Conservation (phyloP, 352 stramenopile species). For the Globisporangium lucens region DNA sequence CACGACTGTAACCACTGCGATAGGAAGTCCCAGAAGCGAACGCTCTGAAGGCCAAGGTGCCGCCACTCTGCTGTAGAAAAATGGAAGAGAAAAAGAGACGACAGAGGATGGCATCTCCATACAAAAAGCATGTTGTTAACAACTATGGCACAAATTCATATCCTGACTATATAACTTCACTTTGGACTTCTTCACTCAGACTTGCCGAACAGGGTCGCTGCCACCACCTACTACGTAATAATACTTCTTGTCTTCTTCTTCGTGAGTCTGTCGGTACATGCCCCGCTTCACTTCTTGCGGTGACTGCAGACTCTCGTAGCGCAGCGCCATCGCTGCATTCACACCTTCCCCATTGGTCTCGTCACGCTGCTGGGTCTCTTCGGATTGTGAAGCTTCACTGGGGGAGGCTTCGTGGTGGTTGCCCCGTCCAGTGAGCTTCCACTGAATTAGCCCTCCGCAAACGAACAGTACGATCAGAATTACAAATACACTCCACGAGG, state of each 20-base stretch:
- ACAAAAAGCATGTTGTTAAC: neutral
- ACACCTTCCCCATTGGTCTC: neutral
- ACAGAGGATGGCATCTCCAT: neutral
- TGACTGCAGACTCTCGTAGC: neutral
- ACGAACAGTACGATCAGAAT: neutral
- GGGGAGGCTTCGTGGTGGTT: neutral
- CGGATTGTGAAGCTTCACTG: neutral
- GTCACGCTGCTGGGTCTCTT: neutral
- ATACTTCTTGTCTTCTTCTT: neutral
- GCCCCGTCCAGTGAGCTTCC: neutral
- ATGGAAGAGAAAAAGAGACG: neutral
- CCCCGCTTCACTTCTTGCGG: neutral
- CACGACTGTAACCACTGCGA: too few species aligned
- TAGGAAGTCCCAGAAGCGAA: too few species aligned
- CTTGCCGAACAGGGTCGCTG: neutral
- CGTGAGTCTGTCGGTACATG: neutral
- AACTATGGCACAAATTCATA: neutral
- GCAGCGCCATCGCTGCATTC: neutral
- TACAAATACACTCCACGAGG: neutral
- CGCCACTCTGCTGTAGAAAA: too few species aligned
- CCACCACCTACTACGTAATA: neutral
- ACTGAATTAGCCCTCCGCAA: neutral
- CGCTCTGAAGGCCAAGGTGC: too few species aligned
- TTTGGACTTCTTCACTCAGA: neutral
- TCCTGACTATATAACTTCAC: neutral